A percentile compares a stretch with the other conserved stretches of the same genome.
Evolutionary conservation across 2,329 filamentous ascomycete species (phyloP).

Genomic region (Cordyceps tenuipes): DNA sequence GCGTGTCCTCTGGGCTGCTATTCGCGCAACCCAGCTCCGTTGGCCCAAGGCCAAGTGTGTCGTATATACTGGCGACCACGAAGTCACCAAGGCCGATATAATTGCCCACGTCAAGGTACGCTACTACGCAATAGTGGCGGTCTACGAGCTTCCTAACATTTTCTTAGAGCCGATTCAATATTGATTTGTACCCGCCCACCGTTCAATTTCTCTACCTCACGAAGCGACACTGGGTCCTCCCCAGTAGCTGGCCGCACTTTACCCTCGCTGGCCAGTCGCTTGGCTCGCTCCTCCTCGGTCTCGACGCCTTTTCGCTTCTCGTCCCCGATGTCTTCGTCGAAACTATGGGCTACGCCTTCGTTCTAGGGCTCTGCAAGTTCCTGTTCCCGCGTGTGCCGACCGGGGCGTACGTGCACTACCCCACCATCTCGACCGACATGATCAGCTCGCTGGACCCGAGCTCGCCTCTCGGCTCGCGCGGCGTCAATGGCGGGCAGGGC

Average conservation of each 20-base stretch:
- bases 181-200: slow-evolving; percentile 73
- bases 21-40: slow-evolving; percentile 78
- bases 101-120: slow-evolving; percentile 65
- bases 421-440: slow-evolving; percentile 98
- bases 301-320: slow-evolving; percentile 86
- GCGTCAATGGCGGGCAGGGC: slow-evolving; percentile 78
- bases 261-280: slow-evolving; percentile 91
- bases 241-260: slow-evolving; percentile 82
- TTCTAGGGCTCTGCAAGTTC: slow-evolving; percentile 71
- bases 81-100: slow-evolving; percentile 72
- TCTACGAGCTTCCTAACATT: slow-evolving; percentile 11
- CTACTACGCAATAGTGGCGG: not conserved
- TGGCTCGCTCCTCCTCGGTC: slow-evolving; percentile 78
- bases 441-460: slow-evolving; percentile 67
- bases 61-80: slow-evolving; percentile 93
- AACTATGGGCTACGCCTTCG: slow-evolving; percentile 96
- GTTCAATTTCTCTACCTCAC: slow-evolving; percentile 86
- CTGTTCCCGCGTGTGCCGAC: slow-evolving; percentile 77
- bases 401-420: slow-evolving; percentile 93
- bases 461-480: slow-evolving; percentile 50
- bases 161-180: slow-evolving; percentile 75
- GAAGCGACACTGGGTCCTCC: slow-evolving; percentile 76
- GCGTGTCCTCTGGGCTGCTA: slow-evolving; percentile 90
- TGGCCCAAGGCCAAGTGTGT: slow-evolving; percentile 86
- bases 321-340: slow-evolving; percentile 93